Evolutionary conservation across 2,329 filamentous ascomycete species (phyloP).

Genomic region (Dryadomyces sulphureus): DNA sequence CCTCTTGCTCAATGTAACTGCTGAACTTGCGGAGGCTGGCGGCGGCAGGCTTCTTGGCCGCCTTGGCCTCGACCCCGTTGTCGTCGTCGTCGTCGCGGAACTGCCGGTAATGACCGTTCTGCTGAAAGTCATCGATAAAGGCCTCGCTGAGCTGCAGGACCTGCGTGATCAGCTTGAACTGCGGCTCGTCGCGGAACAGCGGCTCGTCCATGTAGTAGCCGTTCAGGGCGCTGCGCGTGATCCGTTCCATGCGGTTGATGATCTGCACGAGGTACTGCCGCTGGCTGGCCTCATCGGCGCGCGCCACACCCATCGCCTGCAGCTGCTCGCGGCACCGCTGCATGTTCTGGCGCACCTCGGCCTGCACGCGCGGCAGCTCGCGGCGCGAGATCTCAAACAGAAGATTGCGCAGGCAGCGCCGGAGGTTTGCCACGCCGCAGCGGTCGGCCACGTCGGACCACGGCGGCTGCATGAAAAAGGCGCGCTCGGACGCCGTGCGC

Average conservation of each 20-base stretch:
- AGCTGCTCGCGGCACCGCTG: conserved; percentile 9
- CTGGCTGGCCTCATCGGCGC: conserved; percentile 17
- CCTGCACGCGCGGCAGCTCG: conserved; percentile 21
- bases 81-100: not conserved
- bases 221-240: conserved; percentile 19
- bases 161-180: conserved; percentile 22
- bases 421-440: conserved; percentile 22
- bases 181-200: conserved; percentile 14
- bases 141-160: conserved; percentile 22
- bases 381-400: conserved; percentile 25
- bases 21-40: no score
- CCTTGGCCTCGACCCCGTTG: not conserved
- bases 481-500: conserved; percentile 18
- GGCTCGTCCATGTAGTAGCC: conserved; percentile 18
- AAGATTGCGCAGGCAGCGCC: conserved; percentile 19
- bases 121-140: conserved; percentile 17
- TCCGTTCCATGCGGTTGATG: conserved; percentile 15
- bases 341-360: conserved; percentile 14
- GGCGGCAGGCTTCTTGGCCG: no score
- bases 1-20: no score
- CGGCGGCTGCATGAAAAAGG: conserved; percentile 21
- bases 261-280: conserved; percentile 20
- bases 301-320: conserved; percentile 17
- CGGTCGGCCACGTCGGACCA: conserved; percentile 19
- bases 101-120: conserved; percentile 15